These are phyloP conservation scores for Cladosporium velox DNA, from an alignment of 2,329 filamentous ascomycete genomes.

Conservation along the genomic window DNA sequence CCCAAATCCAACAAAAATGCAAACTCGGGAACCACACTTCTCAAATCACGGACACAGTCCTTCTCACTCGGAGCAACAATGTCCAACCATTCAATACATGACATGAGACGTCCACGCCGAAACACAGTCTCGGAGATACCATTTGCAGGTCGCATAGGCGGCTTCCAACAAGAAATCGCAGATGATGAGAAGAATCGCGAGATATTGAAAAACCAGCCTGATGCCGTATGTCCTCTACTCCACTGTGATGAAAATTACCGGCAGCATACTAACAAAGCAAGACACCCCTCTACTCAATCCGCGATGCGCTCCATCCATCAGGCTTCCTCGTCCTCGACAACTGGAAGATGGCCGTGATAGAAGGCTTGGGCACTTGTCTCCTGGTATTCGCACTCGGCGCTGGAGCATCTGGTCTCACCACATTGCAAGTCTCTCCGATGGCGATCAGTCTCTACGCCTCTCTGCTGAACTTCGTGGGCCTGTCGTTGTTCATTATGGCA, in stretches of 20 bases:
- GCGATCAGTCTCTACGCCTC: conserved; percentile 24
- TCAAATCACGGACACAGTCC: not conserved
- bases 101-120: not conserved
- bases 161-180: conserved; percentile 38
- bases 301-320: conserved; percentile 23
- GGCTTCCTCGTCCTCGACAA: conserved; percentile 28
- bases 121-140: conserved; percentile 17
- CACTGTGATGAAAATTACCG: not conserved
- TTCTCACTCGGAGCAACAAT: not conserved
- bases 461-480: conserved; percentile 21
- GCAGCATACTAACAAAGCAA: conserved; percentile 5
- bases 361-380: conserved; percentile 30
- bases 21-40: not conserved
- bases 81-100: not conserved
- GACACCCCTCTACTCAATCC: conserved; percentile 25
- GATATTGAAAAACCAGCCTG: conserved; percentile 30
- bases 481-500: conserved; percentile 54
- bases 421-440: conserved; percentile 11
- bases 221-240: conserved; percentile 28
- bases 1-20: not conserved
- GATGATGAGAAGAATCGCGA: conserved; percentile 26
- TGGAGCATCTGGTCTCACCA: conserved; percentile 26
- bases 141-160: conserved; percentile 40
- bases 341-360: conserved; percentile 30
- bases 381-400: conserved; percentile 28